Evolutionary conservation across 768 basidiomycete genomes (phyloP), one percentile per base, ranked within the genome.

Genomic region (Aureoboletus auriporus): DNA sequence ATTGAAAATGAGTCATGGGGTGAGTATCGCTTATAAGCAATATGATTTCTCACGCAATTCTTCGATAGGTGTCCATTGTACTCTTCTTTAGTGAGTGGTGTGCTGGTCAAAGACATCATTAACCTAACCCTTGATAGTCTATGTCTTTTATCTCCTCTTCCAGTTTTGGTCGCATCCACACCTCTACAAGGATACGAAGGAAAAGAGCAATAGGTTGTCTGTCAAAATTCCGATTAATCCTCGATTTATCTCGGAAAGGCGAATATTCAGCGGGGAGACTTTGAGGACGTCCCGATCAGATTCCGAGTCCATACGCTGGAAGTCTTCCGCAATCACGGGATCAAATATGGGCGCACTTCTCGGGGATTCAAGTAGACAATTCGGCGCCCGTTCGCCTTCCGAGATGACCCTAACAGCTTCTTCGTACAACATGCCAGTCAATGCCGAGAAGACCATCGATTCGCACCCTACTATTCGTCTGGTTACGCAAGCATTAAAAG

Each of bases 131-230:
- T 29, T n/a, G 23, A 49, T 38, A 80, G 79, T 78, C 51, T 83
- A 83, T 56, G 51, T 63, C 20, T 65, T 68, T 17, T 79, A 76
- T 56, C 68, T 81, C 30, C 60, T 80, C 44, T 80, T 81, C 58
- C 79, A 79, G 58, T 70, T 82, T 11, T 79, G 74, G 71, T 78
- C 79, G 4, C 80, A 81, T 59, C 69, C 68, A 47, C 68, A 78
- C 53, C 64, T 82, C 30, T 83, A 79, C 62, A 66, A 70, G 14
- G 78, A 76, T 39, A 60, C 63, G 11, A 71, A 75, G 58, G 72
- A 73, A 54, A 74, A 72, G 52, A 79, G 76, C 47, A 59, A 65
- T 34, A 69, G 62, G 34, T 46, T 71, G 2, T 63, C 72, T 14
- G 60, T 69, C 45, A 62, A 66, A 60, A 53, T 69, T 46, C 61